Evolutionary conservation across 1,284 basidiomycete genomes (phyloP).

Genomic region (Phylloporus sp.): DNA sequence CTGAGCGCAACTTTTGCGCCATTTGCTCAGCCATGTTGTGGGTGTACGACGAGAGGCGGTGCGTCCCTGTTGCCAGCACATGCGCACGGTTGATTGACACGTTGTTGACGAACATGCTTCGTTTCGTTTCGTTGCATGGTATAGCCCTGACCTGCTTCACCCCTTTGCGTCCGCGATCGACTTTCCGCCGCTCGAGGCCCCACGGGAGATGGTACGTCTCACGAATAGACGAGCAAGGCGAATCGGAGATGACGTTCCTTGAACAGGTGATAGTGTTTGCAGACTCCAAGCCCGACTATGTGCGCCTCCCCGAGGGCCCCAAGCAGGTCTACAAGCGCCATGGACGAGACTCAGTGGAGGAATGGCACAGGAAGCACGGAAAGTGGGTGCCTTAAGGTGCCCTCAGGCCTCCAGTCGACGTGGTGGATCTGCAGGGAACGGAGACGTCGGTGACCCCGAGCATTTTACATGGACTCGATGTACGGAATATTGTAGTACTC

Average conservation of each 20-base stretch:
- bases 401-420: too few species aligned
- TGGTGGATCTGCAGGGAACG: not conserved
- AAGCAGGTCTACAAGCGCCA: slow-evolving; percentile 51
- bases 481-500: too few species aligned
- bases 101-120: too few species aligned
- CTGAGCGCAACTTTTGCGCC: slow-evolving; percentile 61
- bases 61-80: not conserved
- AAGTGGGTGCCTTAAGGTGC: slow-evolving; percentile 39
- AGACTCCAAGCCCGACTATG: slow-evolving; percentile 58
- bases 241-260: not conserved
- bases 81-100: too few species aligned
- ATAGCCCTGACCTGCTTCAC: slow-evolving; percentile 61
- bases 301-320: slow-evolving; percentile 59
- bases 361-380: slow-evolving; percentile 57
- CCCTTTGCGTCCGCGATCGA: slow-evolving; percentile 68
- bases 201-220: slow-evolving; percentile 49
- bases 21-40: slow-evolving; percentile 66
- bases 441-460: too few species aligned
- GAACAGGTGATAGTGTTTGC: slow-evolving; percentile 49
- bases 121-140: too few species aligned
- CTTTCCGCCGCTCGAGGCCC: slow-evolving; percentile 48
- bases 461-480: too few species aligned
- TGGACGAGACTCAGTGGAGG: slow-evolving; percentile 49
- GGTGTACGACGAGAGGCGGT: slow-evolving; percentile 59
- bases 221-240: not conserved